Conservation (phyloP, 164 flowering plant genomes). For the Macadamia tetraphylla region DNA sequence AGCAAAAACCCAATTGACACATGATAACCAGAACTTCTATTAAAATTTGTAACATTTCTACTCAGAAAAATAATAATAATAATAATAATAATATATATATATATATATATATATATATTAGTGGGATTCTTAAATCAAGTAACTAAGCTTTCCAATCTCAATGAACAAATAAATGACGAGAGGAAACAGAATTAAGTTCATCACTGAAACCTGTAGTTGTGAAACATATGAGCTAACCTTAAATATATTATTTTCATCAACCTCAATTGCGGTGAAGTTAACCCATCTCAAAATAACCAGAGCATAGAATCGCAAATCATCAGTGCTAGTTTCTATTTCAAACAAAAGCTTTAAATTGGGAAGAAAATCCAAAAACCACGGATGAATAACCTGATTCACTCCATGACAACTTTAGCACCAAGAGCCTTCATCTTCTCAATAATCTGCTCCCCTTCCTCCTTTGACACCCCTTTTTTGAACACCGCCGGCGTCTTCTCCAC, state of each 20-base stretch:
- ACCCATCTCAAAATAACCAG: background rate
- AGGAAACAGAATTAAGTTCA: background rate
- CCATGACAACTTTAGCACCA: slow-evolving; percentile 78
- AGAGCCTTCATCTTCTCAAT: slow-evolving; percentile 76
- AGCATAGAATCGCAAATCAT: background rate
- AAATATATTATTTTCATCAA: background rate
- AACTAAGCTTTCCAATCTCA: background rate
- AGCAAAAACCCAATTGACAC: no score
- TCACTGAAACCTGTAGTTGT: background rate
- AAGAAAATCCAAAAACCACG: no score
- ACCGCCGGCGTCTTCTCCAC: slow-evolving; percentile 79
- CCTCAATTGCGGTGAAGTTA: background rate
- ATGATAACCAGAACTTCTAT: no score
- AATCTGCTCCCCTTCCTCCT: slow-evolving; percentile 71
- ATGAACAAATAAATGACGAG: background rate
- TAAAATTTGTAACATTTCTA: no score
- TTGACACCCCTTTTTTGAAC: slow-evolving; percentile 68
- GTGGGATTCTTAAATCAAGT: background rate
- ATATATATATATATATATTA: no score
- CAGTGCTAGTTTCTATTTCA: background rate
- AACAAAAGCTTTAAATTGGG: no score
- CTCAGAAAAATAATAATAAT: no score
- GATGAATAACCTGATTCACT: slow-evolving; percentile 21
- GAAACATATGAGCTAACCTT: background rate
- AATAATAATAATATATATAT: no score